Conservation (phyloP, 306 rosid genomes). For the Quercus variabilis region DNA sequence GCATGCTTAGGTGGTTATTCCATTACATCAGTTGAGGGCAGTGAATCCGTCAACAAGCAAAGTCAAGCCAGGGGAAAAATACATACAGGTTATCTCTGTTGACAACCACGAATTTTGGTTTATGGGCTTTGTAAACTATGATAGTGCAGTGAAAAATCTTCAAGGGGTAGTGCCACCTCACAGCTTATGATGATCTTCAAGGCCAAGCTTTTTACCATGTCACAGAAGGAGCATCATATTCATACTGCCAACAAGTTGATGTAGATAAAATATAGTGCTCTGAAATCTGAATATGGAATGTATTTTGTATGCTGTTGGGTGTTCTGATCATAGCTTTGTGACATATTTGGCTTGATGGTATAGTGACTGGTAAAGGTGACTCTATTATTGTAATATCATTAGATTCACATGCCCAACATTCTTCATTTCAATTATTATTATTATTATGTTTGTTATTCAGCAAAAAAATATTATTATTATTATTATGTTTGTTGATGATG, state of each 20-base stretch:
- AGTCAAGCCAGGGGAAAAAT: constrained; percentile 72
- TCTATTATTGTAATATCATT: not conserved
- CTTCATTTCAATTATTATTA: not conserved
- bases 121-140: constrained; percentile 89
- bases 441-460: not conserved
- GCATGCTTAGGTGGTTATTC: constrained; percentile 70
- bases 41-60: constrained; percentile 87
- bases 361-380: not conserved
- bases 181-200: constrained; percentile 19
- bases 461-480: not conserved
- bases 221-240: constrained; percentile 1
- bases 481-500: not conserved
- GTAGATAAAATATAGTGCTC: constrained; percentile 18
- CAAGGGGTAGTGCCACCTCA: constrained; percentile 57
- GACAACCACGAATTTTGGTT: constrained; percentile 99
- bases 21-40: constrained; percentile 82
- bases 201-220: constrained; percentile 9
- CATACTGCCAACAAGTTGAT: constrained; percentile 8
- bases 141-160: constrained; percentile 75
- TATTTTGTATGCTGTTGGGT: constrained; percentile 14
- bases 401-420: not conserved
- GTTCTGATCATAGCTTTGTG: not conserved
- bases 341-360: constrained; percentile 1
- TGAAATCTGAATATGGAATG: constrained; percentile 15
- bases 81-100: constrained; percentile 76